Base-by-base conservation (phyloP, 805 yeast species). In the Suhomyces tanzawaensis region DNA sequence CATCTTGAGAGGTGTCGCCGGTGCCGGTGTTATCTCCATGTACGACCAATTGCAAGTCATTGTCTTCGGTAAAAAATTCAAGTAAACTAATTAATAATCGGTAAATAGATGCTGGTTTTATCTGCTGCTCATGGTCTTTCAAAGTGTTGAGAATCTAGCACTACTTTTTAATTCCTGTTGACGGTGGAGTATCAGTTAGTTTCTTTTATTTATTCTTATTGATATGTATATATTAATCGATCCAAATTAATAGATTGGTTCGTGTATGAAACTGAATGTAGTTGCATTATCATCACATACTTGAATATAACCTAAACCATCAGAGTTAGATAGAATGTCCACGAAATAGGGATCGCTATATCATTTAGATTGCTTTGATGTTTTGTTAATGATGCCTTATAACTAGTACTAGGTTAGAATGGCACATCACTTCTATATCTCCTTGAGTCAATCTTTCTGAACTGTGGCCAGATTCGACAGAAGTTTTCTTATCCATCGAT, bases 1-100 rank as follows among this genome's bases (percentile, higher is more conserved):
- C 93, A 89, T 89, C 82, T 81, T 89, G 75, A 89, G 97, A 85
- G 96, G 96, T 87, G 96, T 89, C 69, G 97, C 97, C 74, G 95
- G 96, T 82, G 97, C 97, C 68, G 96, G 96, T 86, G 97, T 90
- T 63, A 87, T 89, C 73, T 89, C 97, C 78, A 65, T 90, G 81
- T 89, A 90, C 80, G 97, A 90, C 75, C 95, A 89, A 79, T 78
- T 89, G 72, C 96, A 89, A 79, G 73, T 89, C 76, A 82, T 89
- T 81, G 44, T 90, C 61, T 88, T 89, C 74, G 97, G 97, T 75
- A 88, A 89, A 87, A 87, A 88, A 76, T 89, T 87, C 82, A 74
- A 82, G 76, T 77, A 73, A 69, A 46, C 54, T 40, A 45, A 13
- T 35, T 27, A 28, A 29, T 27, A 32, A 12, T 35, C 38, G 28